Conservation (phyloP, 257 asterid genomes). For the Paraleonurus japonicus region DNA sequence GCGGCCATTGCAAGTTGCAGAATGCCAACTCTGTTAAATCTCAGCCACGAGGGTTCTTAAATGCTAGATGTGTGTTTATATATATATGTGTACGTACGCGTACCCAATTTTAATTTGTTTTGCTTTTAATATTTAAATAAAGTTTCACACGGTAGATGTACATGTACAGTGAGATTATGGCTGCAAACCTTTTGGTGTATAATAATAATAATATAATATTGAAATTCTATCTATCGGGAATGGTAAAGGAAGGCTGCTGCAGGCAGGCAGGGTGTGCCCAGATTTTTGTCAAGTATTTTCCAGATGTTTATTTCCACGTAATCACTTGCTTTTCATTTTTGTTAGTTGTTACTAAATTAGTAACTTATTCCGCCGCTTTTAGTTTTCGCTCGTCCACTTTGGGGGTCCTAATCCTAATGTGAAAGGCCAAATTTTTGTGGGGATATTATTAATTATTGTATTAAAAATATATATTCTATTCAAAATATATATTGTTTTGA, state of each 20-base stretch:
- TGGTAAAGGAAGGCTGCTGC: background rate
- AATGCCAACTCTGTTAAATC: constrained; percentile 39
- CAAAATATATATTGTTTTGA: too few species aligned
- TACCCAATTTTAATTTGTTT: background rate
- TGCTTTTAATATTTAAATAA: background rate
- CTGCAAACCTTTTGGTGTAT: background rate
- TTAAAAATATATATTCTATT: too few species aligned
- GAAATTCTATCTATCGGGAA: too few species aligned
- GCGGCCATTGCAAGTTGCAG: constrained; percentile 53
- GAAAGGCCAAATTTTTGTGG: too few species aligned
- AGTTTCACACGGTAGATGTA: background rate
- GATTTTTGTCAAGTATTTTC: background rate
- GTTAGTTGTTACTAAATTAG: background rate
- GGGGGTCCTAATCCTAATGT: background rate
- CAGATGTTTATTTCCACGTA: constrained; percentile 11
- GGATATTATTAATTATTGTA: too few species aligned
- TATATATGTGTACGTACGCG: constrained; percentile 9
- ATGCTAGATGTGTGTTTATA: background rate
- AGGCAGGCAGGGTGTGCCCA: background rate
- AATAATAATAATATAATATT: background rate
- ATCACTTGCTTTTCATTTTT: background rate
- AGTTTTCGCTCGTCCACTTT: background rate
- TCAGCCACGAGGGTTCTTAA: constrained; percentile 39
- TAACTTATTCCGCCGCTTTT: background rate
- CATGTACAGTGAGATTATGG: background rate